These are phyloP conservation scores for Pleurotus cornucopiae DNA, from an alignment of 768 basidiomycete genomes.

Conservation along the genomic window DNA sequence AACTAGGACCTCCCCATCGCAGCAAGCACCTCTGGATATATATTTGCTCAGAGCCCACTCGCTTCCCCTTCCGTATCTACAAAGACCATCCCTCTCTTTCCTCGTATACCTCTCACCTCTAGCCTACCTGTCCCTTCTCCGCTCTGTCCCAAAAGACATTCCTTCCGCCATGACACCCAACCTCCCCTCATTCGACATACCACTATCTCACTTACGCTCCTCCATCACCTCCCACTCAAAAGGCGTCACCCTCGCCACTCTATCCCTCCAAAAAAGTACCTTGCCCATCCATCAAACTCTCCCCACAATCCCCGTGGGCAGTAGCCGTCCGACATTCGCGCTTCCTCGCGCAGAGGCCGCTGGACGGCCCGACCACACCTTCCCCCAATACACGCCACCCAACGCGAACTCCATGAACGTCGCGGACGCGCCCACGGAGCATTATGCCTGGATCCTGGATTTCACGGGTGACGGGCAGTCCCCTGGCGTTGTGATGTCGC, in stretches of 20 bases:
- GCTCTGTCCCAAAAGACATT: slow-evolving; percentile 18
- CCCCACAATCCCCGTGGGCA: slow-evolving; percentile 42
- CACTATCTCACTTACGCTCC: slow-evolving; percentile 42
- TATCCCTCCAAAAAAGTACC: slow-evolving; percentile 29
- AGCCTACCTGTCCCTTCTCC: slow-evolving; percentile 61
- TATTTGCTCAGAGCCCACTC: slow-evolving; percentile 62
- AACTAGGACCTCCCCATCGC: slow-evolving; percentile 33
- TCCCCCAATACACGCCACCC: slow-evolving; percentile 32
- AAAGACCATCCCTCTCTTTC: slow-evolving; percentile 66
- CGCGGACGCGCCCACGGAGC: slow-evolving; percentile 15
- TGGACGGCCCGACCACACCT: slow-evolving; percentile 45
- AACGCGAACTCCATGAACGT: slow-evolving; percentile 17
- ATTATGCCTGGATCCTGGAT: slow-evolving; percentile 64
- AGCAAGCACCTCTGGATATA: slow-evolving; percentile 62
- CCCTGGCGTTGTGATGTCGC: slow-evolving; percentile 66
- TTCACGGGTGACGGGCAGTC: slow-evolving; percentile 55
- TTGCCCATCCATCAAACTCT: slow-evolving; percentile 30
- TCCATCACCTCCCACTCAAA: slow-evolving; percentile 34
- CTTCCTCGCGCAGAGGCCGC: slow-evolving; percentile 29
- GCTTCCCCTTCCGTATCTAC: slow-evolving; percentile 70
- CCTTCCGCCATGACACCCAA: slow-evolving; percentile 15
- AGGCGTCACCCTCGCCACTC: slow-evolving; percentile 55
- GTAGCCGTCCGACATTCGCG: slow-evolving; percentile 50
- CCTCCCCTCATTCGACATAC: slow-evolving; percentile 47
- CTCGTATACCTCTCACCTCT: slow-evolving; percentile 66